Conservation (phyloP, 176 grass and related monocot genomes). For the Triticum timopheevii region DNA sequence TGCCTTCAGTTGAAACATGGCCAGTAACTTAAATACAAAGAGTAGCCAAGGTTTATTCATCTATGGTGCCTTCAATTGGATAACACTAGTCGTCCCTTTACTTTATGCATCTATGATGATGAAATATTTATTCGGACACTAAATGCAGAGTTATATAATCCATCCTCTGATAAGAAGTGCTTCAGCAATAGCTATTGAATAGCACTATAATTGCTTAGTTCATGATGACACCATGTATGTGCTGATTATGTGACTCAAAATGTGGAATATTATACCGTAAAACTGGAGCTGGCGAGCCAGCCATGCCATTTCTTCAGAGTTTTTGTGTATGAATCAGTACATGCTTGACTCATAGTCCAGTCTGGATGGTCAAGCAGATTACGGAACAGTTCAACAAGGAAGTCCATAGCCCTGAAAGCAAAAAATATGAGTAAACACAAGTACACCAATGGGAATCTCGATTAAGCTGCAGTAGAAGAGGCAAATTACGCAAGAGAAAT, state of each 20-base stretch:
- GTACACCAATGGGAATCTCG: neutral
- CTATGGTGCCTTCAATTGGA: neutral
- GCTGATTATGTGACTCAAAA: neutral
- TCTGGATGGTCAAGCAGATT: slow-evolving; percentile 83
- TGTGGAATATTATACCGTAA: slow-evolving; percentile 57
- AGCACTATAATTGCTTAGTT: neutral
- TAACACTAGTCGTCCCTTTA: neutral
- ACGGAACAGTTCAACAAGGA: slow-evolving; percentile 86
- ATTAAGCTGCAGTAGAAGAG: neutral
- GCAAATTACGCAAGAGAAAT: slow-evolving; percentile 8
- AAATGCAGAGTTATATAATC: neutral
- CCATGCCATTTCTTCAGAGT: slow-evolving; percentile 98
- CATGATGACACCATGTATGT: neutral
- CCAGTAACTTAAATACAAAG: neutral
- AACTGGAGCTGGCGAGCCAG: slow-evolving; percentile 94
- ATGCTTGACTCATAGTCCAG: slow-evolving; percentile 87
- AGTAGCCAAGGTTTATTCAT: neutral
- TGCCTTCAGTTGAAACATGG: neutral
- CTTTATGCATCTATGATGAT: neutral
- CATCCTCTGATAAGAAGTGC: neutral
- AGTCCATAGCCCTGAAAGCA: slow-evolving; percentile 83
- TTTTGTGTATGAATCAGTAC: slow-evolving; percentile 90
- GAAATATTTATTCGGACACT: neutral
- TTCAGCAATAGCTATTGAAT: neutral
- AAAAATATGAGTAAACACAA: slow-evolving; percentile 20